Percentiles rank a stretch among this genome's conserved stretches.
Evolutionary conservation across 768 basidiomycete genomes (phyloP).

Genomic region (Mycena alexandri): DNA sequence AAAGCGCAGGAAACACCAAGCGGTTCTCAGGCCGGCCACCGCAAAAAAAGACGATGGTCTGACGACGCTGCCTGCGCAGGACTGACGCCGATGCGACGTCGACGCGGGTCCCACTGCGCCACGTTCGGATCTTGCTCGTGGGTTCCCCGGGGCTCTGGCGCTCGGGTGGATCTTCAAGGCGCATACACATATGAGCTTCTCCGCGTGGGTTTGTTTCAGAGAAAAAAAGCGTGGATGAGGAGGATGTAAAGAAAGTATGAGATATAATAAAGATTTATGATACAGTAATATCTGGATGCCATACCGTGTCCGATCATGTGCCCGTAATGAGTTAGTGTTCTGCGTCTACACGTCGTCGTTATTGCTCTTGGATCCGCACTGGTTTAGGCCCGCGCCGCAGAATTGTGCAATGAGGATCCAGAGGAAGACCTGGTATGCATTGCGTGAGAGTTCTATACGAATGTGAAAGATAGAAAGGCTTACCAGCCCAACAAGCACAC

Average conservation of each 20-base stretch:
- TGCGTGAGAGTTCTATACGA: background rate
- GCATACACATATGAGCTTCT: too few species aligned
- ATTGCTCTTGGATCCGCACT: constrained; percentile 59
- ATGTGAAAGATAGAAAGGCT: constrained; percentile 42
- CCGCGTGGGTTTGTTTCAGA: background rate
- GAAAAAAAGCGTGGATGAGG: background rate
- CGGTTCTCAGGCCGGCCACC: too few species aligned
- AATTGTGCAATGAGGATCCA: constrained; percentile 91
- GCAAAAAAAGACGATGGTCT: background rate
- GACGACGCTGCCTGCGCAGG: background rate
- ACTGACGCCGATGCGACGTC: background rate
- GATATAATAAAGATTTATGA: constrained; percentile 27
- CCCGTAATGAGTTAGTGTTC: too few species aligned
- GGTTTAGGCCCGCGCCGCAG: constrained; percentile 86
- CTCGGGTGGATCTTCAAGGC: background rate
- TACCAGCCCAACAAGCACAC: constrained; percentile 78
- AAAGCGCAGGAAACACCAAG: too few species aligned
- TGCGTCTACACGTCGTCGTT: background rate
- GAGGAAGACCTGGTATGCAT: constrained; percentile 68
- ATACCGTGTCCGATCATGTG: constrained; percentile 25
- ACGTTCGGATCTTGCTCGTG: background rate
- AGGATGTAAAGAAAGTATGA: constrained; percentile 3
- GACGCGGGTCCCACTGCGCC: background rate
- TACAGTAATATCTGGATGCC: constrained; percentile 22
- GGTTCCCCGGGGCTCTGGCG: constrained; percentile 2